Evolutionary conservation across 768 basidiomycete genomes (phyloP).

Genomic region (Pisolithus sp.): DNA sequence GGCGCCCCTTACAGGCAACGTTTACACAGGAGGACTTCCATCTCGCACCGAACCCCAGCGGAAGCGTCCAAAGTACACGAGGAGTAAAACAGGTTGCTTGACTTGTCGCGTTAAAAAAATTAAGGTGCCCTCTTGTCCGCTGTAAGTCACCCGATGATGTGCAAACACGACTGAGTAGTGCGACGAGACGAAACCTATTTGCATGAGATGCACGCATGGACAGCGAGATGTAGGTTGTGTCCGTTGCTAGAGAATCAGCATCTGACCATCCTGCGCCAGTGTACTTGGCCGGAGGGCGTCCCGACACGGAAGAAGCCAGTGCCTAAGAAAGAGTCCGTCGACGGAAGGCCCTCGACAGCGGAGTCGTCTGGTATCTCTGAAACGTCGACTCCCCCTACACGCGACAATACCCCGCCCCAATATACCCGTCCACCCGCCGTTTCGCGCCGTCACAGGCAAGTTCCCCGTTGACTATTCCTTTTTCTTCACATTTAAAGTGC

Average conservation of each 20-base stretch:
- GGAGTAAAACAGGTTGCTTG: slow-evolving; percentile 91
- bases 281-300: slow-evolving; percentile 81
- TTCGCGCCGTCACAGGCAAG: slow-evolving; percentile 37
- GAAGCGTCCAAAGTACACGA: slow-evolving; percentile 88
- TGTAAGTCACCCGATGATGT: background rate
- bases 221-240: slow-evolving; percentile 62
- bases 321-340: slow-evolving; percentile 50
- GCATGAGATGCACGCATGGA: slow-evolving; percentile 80
- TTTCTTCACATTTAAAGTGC: slow-evolving; percentile 2
- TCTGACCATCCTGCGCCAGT: slow-evolving; percentile 35
- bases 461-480: background rate
- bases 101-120: slow-evolving; percentile 94
- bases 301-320: slow-evolving; percentile 62
- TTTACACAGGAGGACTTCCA: slow-evolving; percentile 40
- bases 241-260: slow-evolving; percentile 4
- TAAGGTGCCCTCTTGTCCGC: slow-evolving; percentile 53
- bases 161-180: slow-evolving; percentile 44
- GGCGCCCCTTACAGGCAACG: slow-evolving; percentile 27
- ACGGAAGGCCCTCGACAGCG: slow-evolving; percentile 67
- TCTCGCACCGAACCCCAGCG: slow-evolving; percentile 48
- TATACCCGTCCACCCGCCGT: slow-evolving; percentile 32
- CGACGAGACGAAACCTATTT: slow-evolving; percentile 85
- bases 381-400: slow-evolving; percentile 63
- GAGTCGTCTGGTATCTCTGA: slow-evolving; percentile 69
- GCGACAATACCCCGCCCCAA: slow-evolving; percentile 58